Evolutionary conservation across 2,329 filamentous ascomycete species (phyloP), one percentile per base, ranked within the genome.

Genomic region (Alternaria arbusti): DNA sequence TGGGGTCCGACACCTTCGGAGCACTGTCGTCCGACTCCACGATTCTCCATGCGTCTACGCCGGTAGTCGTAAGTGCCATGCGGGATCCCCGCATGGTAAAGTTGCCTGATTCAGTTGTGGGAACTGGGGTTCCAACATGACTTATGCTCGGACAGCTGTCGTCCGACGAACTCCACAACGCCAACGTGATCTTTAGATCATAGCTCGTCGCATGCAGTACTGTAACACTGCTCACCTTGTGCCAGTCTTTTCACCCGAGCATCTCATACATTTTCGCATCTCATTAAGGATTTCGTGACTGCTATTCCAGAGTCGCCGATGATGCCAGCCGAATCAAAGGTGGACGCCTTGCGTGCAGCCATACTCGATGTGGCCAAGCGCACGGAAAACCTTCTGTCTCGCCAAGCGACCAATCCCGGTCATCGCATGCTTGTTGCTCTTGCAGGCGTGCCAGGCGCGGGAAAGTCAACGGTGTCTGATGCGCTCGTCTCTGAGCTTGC

Each of bases 381-480:
- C 20, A 54, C 68, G 20, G 64, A 68, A 57, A 51, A 54, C 57
- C 70, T 74, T 30, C 66, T 74, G 15, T 45, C 57, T 26, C 57
- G 69, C 59, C 70, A 73, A 68, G 58, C 63, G 28, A 60, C 61
- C 46, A 13, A 69, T 28, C 66, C 72, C 46, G 62, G 59, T 61
- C 68, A 69, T 40, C 70, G 72, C 23, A 65, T 70, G 49, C 69
- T 75, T 23, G 59, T 75, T 55, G 71, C 67, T 50, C 68, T 75
- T 46, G 73, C 73, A 9, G 72, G 72, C 36, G 72, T 75, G 36
- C 73, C 72, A 17, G 73, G 73, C 12, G 70, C 71, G 7, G 73
- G 73, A 15, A 74, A 74, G 52, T 73, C 70, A 6, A 75, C 72
- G 5, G 70, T 75, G 12, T 74, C 71, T 20, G 50, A 67, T 26